These are phyloP conservation scores for Tetrapisispora pingtungensis DNA, from an alignment of 805 yeast species.

Conservation along the genomic window DNA sequence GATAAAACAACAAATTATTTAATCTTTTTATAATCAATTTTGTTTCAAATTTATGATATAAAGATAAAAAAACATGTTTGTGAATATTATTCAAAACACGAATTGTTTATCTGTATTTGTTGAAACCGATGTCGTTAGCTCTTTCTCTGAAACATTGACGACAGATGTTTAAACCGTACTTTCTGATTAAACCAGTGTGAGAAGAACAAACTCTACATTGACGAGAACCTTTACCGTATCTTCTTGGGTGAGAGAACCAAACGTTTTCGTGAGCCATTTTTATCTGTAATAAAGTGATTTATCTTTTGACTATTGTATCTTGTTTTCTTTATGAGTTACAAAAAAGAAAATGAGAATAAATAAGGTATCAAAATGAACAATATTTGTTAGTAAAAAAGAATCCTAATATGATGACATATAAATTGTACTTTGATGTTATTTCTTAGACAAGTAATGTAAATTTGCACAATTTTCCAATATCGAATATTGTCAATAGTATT, in stretches of 20 bases:
- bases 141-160: slow-evolving; percentile 99
- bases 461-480: no score
- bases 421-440: no score
- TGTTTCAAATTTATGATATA: not conserved
- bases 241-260: slow-evolving; percentile 99
- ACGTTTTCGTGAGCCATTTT: slow-evolving; percentile 99
- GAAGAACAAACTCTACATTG: slow-evolving; percentile 98
- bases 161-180: slow-evolving; percentile 98
- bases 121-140: slow-evolving; percentile 98
- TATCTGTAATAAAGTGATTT: slow-evolving; percentile 1
- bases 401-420: no score
- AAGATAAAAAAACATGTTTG: not conserved
- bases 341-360: not conserved
- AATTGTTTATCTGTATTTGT: slow-evolving; percentile 82
- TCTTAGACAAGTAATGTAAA: no score
- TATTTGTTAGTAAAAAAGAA: no score
- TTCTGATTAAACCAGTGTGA: slow-evolving; percentile 99
- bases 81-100: not conserved
- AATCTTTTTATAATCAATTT: not conserved
- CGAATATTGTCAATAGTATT: no score
- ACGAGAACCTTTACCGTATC: slow-evolving; percentile 99
- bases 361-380: no score
- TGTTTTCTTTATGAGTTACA: not conserved
- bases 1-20: not conserved
- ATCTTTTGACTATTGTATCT: no score